phyloP scores from a whole-genome alignment of 768 basidiomycete genomes.

The Tricholoma saponaceum region DNA sequence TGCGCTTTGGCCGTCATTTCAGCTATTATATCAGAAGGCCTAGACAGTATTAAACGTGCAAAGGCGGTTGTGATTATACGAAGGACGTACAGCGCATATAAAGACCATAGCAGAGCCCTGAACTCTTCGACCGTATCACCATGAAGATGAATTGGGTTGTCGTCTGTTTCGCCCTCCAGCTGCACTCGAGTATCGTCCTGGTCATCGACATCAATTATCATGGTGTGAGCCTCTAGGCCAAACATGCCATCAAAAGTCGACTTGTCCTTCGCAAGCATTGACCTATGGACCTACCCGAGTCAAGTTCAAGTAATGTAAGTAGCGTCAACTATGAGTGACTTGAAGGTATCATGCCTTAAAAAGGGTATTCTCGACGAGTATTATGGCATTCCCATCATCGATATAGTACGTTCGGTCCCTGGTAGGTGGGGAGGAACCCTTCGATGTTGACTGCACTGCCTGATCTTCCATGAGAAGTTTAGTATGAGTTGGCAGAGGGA shows the following conservation, averaged over 20 bases:
- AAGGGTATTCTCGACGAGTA: slow-evolving; percentile 39
- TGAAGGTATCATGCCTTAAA: slow-evolving; percentile 43
- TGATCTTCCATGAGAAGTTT: not conserved
- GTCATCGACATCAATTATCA: slow-evolving; percentile 13
- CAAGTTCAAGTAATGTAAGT: not conserved
- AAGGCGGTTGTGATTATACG: not conserved
- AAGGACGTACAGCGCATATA: slow-evolving; percentile 48
- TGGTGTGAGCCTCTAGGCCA: slow-evolving; percentile 32
- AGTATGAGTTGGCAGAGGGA: no score
- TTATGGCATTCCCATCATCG: slow-evolving; percentile 37
- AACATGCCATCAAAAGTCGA: slow-evolving; percentile 47
- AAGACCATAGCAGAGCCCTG: slow-evolving; percentile 44
- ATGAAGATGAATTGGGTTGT: slow-evolving; percentile 43
- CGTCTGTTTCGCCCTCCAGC: slow-evolving; percentile 46
- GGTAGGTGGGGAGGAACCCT: not conserved
- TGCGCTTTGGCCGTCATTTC: slow-evolving; percentile 36
- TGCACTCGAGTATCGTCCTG: slow-evolving; percentile 7
- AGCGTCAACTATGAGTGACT: no score
- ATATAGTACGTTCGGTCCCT: slow-evolving; percentile 30
- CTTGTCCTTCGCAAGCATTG: slow-evolving; percentile 33
- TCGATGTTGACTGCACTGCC: not conserved
- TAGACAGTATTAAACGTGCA: slow-evolving; percentile 12
- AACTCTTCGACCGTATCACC: slow-evolving; percentile 49
- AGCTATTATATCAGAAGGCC: slow-evolving; percentile 41
- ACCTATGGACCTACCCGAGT: slow-evolving; percentile 15